Percentiles rank a stretch among this genome's conserved stretches.
phyloP scores from a whole-genome alignment of 2,329 filamentous ascomycete species.

The Pyrenochaeta sp. region DNA sequence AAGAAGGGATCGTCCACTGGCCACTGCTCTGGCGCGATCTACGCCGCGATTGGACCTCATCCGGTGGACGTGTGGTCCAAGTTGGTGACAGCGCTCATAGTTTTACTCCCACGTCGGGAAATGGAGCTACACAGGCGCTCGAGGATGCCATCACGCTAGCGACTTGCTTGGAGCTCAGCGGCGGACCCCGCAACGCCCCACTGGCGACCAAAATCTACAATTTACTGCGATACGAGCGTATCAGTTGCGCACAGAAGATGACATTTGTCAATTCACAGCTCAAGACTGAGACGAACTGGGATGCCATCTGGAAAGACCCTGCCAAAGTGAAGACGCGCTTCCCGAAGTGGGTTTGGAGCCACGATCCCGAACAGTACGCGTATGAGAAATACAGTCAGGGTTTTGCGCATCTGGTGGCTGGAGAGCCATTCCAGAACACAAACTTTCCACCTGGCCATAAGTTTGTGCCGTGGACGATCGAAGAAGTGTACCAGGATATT shows the following conservation, averaged over 20 bases:
- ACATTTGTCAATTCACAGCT: conserved; percentile 5
- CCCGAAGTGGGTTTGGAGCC: conserved; percentile 50
- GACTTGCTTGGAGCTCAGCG: conserved; percentile 13
- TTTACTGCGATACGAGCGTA: conserved; percentile 6
- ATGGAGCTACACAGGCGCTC: conserved; percentile 60
- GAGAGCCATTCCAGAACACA: conserved; percentile 35
- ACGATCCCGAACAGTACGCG: conserved; percentile 50
- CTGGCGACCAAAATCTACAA: conserved; percentile 1
- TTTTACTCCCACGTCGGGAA: conserved; percentile 60
- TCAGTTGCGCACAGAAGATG: conserved; percentile 7
- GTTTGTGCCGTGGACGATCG: conserved; percentile 43
- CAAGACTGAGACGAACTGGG: conserved; percentile 49
- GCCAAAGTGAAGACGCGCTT: conserved; percentile 18
- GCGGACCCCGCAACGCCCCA: neutral
- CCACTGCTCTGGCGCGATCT: conserved; percentile 61
- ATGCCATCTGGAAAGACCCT: conserved; percentile 44
- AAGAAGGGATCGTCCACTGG: conserved; percentile 54
- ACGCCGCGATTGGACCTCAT: conserved; percentile 59
- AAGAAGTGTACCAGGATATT: conserved; percentile 20
- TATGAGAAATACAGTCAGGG: conserved; percentile 46
- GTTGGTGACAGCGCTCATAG: conserved; percentile 62
- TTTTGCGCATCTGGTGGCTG: conserved; percentile 43
- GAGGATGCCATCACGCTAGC: conserved; percentile 51
- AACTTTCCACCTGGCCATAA: conserved; percentile 47
- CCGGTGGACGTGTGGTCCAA: neutral